Evolutionary conservation across 1,284 basidiomycete species (phyloP).

Genomic region (Fomes fomentarius): DNA sequence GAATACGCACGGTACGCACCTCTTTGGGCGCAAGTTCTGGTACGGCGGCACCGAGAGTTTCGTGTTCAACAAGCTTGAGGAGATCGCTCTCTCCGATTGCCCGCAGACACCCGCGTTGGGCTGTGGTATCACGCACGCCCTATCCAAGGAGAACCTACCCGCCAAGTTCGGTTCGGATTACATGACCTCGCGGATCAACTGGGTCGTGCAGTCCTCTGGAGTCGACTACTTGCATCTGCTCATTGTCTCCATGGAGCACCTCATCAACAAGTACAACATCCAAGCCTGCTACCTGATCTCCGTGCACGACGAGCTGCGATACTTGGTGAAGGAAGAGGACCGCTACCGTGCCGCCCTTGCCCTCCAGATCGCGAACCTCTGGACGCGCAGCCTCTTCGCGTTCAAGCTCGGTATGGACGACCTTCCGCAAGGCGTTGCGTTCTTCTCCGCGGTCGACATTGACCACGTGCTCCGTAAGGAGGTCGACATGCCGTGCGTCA

Average conservation of each 20-base stretch:
- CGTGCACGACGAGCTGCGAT: constrained; percentile 97
- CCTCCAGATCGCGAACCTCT: constrained; percentile 93
- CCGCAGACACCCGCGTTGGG: constrained; percentile 94
- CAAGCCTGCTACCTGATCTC: constrained; percentile 94
- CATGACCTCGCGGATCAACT: constrained; percentile 97
- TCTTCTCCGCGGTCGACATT: constrained; percentile 97
- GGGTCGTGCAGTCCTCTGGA: constrained; percentile 99
- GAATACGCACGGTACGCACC: constrained; percentile 71
- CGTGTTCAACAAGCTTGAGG: constrained; percentile 99
- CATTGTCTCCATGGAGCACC: constrained; percentile 93
- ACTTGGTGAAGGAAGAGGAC: constrained; percentile 90
- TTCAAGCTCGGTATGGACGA: constrained; percentile 95
- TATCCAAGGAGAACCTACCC: constrained; percentile 88
- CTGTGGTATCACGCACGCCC: constrained; percentile 91
- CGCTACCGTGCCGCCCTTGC: constrained; percentile 90
- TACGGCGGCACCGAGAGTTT: constrained; percentile 96
- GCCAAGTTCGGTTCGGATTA: constrained; percentile 82
- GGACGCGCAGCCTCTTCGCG: constrained; percentile 93
- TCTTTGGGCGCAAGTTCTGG: constrained; percentile 89
- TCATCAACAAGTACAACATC: constrained; percentile 84
- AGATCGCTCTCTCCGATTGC: constrained; percentile 86
- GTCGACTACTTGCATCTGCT: constrained; percentile 98
- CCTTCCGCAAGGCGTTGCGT: constrained; percentile 91
- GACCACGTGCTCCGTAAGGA: constrained; percentile 95
- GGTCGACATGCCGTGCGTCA: constrained; percentile 94